These are phyloP conservation scores for Fusarium citri DNA, from an alignment of 2,329 filamentous ascomycete species.

Conservation along the genomic window DNA sequence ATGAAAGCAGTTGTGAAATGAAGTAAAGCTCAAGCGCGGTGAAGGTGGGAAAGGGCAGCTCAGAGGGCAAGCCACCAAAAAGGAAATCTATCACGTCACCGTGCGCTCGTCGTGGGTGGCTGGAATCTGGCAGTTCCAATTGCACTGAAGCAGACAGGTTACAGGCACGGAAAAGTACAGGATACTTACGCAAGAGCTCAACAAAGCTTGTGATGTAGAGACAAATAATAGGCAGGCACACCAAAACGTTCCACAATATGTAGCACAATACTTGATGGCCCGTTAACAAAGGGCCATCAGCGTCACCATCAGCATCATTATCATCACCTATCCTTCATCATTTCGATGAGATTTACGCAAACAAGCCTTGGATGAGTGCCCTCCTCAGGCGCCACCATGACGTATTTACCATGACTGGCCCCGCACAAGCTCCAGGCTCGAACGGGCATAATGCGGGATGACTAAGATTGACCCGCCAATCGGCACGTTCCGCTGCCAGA, in stretches of 20 bases:
- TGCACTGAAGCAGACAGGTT: conserved; percentile 2
- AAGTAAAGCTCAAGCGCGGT: conserved; percentile 9
- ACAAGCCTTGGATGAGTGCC: conserved; percentile 36
- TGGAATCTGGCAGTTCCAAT: conserved; percentile 33
- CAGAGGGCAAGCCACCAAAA: conserved; percentile 29
- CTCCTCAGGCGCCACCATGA: conserved; percentile 41
- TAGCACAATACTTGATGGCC: conserved; percentile 18
- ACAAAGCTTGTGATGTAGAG: conserved; percentile 15
- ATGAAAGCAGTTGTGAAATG: conserved; percentile 16
- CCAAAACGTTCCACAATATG: conserved; percentile 19
- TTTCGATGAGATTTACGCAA: conserved; percentile 34
- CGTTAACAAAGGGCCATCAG: conserved; percentile 18
- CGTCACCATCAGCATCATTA: conserved; percentile 39
- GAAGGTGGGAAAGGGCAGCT: conserved; percentile 20
- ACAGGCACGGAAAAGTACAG: conserved; percentile 14
- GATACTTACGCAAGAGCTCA: conserved; percentile 32
- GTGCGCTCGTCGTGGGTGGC: conserved; percentile 38
- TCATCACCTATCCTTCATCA: conserved; percentile 41
- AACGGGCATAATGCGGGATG: conserved; percentile 30
- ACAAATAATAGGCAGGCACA: neutral
- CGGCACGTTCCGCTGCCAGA: conserved; percentile 25
- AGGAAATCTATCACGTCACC: conserved; percentile 48
- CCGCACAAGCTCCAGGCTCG: conserved; percentile 41
- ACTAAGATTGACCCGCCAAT: conserved; percentile 10
- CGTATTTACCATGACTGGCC: conserved; percentile 37